These are phyloP conservation scores for Arabidopsis lyrata DNA, from an alignment of 441 rosid genomes.

Conservation along the genomic window DNA sequence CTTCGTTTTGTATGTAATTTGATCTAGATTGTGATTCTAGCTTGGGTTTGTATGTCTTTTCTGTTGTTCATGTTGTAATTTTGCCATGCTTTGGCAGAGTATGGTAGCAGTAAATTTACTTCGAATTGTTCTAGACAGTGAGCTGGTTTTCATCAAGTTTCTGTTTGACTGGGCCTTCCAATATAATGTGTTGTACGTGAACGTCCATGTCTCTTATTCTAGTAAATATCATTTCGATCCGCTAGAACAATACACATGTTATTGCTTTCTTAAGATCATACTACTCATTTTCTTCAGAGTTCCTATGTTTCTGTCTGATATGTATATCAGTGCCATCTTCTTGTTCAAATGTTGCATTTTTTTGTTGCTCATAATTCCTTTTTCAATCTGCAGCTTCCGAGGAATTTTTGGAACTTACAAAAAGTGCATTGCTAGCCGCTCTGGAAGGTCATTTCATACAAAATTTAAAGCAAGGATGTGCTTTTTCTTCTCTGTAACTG, in stretches of 20 bases:
- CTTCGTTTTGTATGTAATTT: too few species aligned
- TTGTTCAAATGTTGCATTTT: constrained; percentile 14
- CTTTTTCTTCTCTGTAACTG: constrained; percentile 15
- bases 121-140: neutral
- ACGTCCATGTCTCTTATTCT: constrained; percentile 5
- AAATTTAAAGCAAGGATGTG: constrained; percentile 7
- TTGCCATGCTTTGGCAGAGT: neutral
- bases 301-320: neutral
- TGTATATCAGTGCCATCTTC: neutral
- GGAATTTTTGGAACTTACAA: constrained; percentile 94
- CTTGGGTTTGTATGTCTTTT: too few species aligned
- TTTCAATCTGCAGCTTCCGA: constrained; percentile 77
- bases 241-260: neutral
- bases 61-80: neutral
- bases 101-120: neutral
- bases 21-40: too few species aligned
- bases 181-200: neutral
- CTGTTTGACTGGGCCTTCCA: neutral
- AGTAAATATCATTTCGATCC: neutral
- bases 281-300: neutral
- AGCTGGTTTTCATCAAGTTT: neutral
- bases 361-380: constrained; percentile 8
- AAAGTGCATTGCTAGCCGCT: constrained; percentile 90
- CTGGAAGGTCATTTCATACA: constrained; percentile 70
- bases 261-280: neutral